Conservation (phyloP, 768 basidiomycete species). For the Trametes punicea region DNA sequence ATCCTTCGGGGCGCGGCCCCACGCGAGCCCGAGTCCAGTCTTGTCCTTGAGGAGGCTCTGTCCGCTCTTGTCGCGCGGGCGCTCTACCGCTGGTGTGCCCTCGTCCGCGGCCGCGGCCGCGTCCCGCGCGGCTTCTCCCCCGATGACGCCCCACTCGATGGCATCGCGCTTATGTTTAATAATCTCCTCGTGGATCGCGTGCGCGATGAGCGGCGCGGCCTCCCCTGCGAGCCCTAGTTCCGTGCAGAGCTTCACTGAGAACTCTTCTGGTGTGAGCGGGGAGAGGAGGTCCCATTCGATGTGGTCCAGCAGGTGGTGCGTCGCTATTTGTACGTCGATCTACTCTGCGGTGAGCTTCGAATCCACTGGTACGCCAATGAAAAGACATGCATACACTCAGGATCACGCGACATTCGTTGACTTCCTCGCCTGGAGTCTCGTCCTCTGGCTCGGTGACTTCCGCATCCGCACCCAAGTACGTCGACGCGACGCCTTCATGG, state of each 20-base stretch:
- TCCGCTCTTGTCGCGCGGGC: constrained; percentile 46
- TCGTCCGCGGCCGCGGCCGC: constrained; percentile 31
- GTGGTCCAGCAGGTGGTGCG: constrained; percentile 87
- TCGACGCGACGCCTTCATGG: constrained; percentile 72
- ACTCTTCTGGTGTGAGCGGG: constrained; percentile 82
- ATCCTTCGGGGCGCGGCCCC: constrained; percentile 74
- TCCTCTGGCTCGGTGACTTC: constrained; percentile 48
- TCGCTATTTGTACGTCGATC: constrained; percentile 97
- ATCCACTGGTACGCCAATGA: neutral
- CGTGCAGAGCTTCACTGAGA: constrained; percentile 71
- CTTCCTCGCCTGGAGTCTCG: constrained; percentile 47
- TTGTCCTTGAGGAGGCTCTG: constrained; percentile 70
- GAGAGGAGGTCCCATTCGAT: constrained; percentile 99
- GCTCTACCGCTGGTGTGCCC: constrained; percentile 28
- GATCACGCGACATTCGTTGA: constrained; percentile 79
- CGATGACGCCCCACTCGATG: constrained; percentile 89
- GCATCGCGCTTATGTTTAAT: constrained; percentile 94
- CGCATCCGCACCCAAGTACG: constrained; percentile 68
- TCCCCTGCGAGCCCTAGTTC: constrained; percentile 90
- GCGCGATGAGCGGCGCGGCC: constrained; percentile 83
- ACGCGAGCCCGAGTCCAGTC: constrained; percentile 74
- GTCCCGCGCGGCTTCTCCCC: constrained; percentile 37
- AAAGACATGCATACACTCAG: constrained; percentile 54
- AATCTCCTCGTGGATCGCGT: constrained; percentile 94
- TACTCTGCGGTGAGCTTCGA: constrained; percentile 31